Percentiles rank a stretch among this genome's conserved stretches.
phyloP scores from a whole-genome alignment of 2,329 filamentous ascomycete genomes.

The Lasiodiplodia citricola region DNA sequence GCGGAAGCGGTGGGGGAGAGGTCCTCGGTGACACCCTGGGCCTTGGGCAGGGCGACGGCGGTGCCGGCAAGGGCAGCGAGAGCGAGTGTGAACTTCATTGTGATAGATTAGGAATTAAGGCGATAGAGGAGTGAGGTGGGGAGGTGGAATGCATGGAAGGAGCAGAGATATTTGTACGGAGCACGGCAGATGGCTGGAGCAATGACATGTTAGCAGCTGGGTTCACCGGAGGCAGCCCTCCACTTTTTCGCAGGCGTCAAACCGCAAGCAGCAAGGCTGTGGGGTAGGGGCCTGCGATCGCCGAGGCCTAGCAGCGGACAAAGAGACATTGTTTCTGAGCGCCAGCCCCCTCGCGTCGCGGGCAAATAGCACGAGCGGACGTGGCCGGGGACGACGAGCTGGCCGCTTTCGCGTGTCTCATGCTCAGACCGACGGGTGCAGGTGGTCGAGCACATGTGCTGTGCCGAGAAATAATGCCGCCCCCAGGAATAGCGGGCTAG shows the following conservation, averaged over 20 bases:
- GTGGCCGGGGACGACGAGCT: constrained; percentile 1
- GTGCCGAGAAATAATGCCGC: background rate
- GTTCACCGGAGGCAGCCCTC: constrained; percentile 21
- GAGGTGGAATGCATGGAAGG: constrained; percentile 15
- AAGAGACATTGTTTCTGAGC: constrained; percentile 27
- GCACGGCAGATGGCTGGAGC: constrained; percentile 20
- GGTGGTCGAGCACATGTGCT: background rate
- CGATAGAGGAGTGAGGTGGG: constrained; percentile 1
- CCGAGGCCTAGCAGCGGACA: constrained; percentile 17
- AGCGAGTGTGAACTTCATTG: constrained; percentile 40
- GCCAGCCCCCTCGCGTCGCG: constrained; percentile 21
- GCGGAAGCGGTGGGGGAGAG: constrained; percentile 53
- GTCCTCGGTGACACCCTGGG: constrained; percentile 38
- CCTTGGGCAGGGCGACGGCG: constrained; percentile 37
- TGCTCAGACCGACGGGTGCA: constrained; percentile 11
- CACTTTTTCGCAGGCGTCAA: constrained; percentile 15
- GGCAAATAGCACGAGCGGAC: constrained; percentile 6
- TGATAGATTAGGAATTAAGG: constrained; percentile 29
- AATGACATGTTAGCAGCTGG: constrained; percentile 19
- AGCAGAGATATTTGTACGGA: constrained; percentile 25
- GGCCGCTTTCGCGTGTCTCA: constrained; percentile 13
- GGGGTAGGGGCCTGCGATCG: constrained; percentile 23
- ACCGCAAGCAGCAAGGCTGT: constrained; percentile 25
- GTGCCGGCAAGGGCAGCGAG: constrained; percentile 38
- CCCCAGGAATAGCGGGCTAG: background rate